phyloP scores from a whole-genome alignment of 1,284 basidiomycete genomes.

The Ustilago loliicola region DNA sequence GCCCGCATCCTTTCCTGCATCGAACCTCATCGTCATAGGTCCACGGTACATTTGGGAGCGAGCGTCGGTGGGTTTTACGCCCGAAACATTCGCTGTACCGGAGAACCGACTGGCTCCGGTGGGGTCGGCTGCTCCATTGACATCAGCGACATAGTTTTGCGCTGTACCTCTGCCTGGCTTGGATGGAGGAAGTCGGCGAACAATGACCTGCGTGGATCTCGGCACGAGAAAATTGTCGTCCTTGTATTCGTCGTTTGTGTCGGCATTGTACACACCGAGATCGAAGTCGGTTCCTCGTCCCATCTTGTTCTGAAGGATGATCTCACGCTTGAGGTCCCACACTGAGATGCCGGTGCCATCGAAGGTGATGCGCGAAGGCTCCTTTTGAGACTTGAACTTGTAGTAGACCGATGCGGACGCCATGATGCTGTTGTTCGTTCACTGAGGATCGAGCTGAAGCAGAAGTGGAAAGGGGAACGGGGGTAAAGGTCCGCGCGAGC shows the following conservation, averaged over 20 bases:
- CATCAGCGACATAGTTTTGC: slow-evolving; percentile 82
- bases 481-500: not conserved
- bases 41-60: slow-evolving; percentile 48
- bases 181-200: slow-evolving; percentile 86
- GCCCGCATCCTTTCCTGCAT: slow-evolving; percentile 70
- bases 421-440: slow-evolving; percentile 45
- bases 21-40: slow-evolving; percentile 87
- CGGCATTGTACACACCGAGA: slow-evolving; percentile 78
- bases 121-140: slow-evolving; percentile 60
- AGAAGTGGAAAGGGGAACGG: not conserved
- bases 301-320: slow-evolving; percentile 95
- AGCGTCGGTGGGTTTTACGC: slow-evolving; percentile 29
- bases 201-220: slow-evolving; percentile 91
- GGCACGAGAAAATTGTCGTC: slow-evolving; percentile 93
- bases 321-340: slow-evolving; percentile 98
- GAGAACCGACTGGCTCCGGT: slow-evolving; percentile 36
- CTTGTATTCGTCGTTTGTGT: slow-evolving; percentile 78
- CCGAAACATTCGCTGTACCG: slow-evolving; percentile 33
- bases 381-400: slow-evolving; percentile 94
- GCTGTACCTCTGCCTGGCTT: slow-evolving; percentile 93
- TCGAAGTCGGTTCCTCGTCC: slow-evolving; percentile 98
- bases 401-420: slow-evolving; percentile 83
- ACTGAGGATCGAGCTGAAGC: not conserved
- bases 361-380: slow-evolving; percentile 94
- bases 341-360: slow-evolving; percentile 98